Evolutionary conservation across 495 filamentous ascomycete genomes (phyloP).

Genomic region (Hypoxylon fragiforme): DNA sequence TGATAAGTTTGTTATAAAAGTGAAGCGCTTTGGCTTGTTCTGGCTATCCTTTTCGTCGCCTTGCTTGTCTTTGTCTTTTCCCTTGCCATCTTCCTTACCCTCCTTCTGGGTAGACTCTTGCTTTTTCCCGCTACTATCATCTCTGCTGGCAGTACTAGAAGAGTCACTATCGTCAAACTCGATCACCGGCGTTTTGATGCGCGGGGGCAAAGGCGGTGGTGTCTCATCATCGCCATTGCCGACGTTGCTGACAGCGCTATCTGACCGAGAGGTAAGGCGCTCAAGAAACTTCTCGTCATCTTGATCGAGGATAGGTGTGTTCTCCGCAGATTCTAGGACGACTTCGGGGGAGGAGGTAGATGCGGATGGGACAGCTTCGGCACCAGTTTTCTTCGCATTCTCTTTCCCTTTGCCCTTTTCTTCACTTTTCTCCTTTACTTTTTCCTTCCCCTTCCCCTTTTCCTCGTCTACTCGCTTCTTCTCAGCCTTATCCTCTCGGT

Average conservation of each 20-base stretch:
- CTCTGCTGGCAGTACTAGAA: conserved; percentile 34
- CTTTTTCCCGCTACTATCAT: conserved; percentile 11
- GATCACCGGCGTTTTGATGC: conserved; percentile 49
- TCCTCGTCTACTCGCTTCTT: conserved; percentile 33
- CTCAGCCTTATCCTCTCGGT: conserved; percentile 45
- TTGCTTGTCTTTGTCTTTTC: conserved; percentile 19
- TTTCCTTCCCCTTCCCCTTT: conserved; percentile 25
- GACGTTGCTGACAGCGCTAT: conserved; percentile 3
- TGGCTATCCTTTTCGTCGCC: conserved; percentile 14
- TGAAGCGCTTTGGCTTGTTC: conserved; percentile 48
- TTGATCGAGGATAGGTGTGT: conserved; percentile 42
- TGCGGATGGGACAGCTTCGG: conserved; percentile 3
- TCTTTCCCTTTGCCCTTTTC: conserved; percentile 16
- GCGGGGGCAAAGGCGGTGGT: conserved; percentile 46
- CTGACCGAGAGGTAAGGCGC: conserved; percentile 41
- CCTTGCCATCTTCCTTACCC: conserved; percentile 24
- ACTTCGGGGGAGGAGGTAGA: conserved; percentile 10
- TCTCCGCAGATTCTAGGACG: conserved; percentile 9
- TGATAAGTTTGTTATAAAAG: conserved; percentile 29
- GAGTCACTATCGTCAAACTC: conserved; percentile 46
- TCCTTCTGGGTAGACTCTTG: conserved; percentile 18
- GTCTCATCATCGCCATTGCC: conserved; percentile 39
- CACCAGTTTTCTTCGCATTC: neutral
- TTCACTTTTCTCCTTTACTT: conserved; percentile 12
- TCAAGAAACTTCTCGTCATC: conserved; percentile 51